Evolutionary conservation across 164 flowering plant species (phyloP), one percentile per base, ranked within the genome.

Genomic region (Berberis thunbergii): DNA sequence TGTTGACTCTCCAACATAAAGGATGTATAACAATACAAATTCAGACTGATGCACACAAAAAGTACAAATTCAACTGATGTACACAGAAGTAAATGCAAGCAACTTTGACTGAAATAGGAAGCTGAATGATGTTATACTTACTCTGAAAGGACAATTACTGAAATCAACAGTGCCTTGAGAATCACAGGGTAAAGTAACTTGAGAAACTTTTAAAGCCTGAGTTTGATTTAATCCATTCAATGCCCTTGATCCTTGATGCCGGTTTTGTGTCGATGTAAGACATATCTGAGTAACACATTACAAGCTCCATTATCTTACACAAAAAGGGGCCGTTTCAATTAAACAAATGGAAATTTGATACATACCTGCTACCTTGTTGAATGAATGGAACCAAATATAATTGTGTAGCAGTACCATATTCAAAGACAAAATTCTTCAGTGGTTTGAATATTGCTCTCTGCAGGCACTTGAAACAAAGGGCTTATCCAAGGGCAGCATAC

Each of bases 371-470:
- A 68, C 82, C 87, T 26, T 80, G 95, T 45, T 72, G 89, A 67
- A 84, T 68, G 55, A 73, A 77, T 56, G 98, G 98, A 57, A 89
- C 91, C 77, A 94, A 65, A 76, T 84, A 94, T 45, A 94, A 70
- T 56, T 88, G 96, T 54, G 97, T 91, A 38, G 84, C 91, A 79
- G 89, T 88, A 65, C 97, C 98, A 81, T 86, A 94, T 80, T 94
- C 98, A 77, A n/a, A 91, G 95, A 76, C 87, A 87, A 58, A 91
- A 45, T 63, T 81, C 84, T 60, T 74, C 82, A 46, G 64, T 64
- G 57, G 77, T 54, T 67, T 78, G 84, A 7, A 75, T 67, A 40
- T 59, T 78, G 71, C 82, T 71, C 54, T 80, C 86, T 42, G 44
- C 40, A 12, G n/a, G 80, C 71, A 75, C 76, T 81, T 74, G 89